A percentile compares a stretch with the other conserved stretches of the same genome.
Conservation (phyloP, 441 rosid species). For the Raphanus hybrid region DNA sequence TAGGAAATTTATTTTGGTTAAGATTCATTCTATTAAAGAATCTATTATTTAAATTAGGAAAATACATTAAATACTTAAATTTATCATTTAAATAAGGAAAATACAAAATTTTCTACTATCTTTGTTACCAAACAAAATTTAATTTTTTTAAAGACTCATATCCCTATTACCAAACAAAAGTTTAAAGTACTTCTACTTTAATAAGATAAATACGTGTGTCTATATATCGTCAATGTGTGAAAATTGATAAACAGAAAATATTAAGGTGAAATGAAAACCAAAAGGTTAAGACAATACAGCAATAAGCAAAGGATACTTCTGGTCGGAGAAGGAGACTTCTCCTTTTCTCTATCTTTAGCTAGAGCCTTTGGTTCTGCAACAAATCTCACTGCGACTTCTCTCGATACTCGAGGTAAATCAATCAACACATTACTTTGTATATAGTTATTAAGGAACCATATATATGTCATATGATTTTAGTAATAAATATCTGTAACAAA, state of each 20-base stretch:
- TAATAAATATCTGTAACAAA: neutral
- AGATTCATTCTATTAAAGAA: no score
- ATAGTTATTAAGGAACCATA: neutral
- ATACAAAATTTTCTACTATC: no score
- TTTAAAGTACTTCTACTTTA: no score
- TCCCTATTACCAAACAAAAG: no score
- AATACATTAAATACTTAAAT: no score
- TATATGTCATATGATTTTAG: neutral
- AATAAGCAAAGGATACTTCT: slow-evolving; percentile 35
- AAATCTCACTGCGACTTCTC: slow-evolving; percentile 39
- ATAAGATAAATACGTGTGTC: no score
- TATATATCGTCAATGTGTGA: neutral
- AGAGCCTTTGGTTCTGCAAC: slow-evolving; percentile 31
- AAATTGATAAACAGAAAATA: neutral
- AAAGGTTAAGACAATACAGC: neutral
- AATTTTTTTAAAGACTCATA: no score
- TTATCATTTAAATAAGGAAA: no score
- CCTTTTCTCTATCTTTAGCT: slow-evolving; percentile 43
- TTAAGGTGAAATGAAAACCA: slow-evolving; percentile 10
- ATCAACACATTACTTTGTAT: neutral
- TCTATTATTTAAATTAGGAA: no score
- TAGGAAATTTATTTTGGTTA: no score
- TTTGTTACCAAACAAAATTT: no score
- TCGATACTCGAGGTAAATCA: slow-evolving; percentile 28
- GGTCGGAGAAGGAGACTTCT: slow-evolving; percentile 44